A percentile compares a stretch with the other conserved stretches of the same genome.
phyloP scores from a whole-genome alignment of 352 stramenopile species.

The Pythium chondricola region DNA sequence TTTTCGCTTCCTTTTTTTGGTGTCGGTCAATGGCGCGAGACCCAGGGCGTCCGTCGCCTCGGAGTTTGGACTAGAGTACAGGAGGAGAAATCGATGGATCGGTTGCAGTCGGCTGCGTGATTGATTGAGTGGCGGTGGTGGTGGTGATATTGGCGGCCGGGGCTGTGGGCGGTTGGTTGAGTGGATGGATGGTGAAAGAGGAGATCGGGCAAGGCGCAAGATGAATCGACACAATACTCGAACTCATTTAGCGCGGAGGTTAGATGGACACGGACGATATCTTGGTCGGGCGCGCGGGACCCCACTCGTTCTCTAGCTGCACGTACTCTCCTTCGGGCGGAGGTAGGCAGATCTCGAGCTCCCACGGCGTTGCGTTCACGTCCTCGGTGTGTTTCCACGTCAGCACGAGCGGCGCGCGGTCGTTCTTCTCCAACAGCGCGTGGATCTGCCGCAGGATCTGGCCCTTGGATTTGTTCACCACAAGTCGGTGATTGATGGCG shows the following conservation, averaged over 20 bases:
- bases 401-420: slow-evolving; percentile 56
- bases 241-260: slow-evolving; percentile 10
- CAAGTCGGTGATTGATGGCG: slow-evolving; percentile 80
- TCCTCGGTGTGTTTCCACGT: slow-evolving; percentile 83
- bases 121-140: too few relatives aligned
- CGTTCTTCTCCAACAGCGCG: slow-evolving; percentile 67
- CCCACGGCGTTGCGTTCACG: slow-evolving; percentile 65
- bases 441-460: slow-evolving; percentile 81
- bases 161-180: background rate
- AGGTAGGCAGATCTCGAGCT: slow-evolving; percentile 69
- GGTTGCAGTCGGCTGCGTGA: too few relatives aligned
- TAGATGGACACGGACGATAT: slow-evolving; percentile 85
- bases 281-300: slow-evolving; percentile 69
- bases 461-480: slow-evolving; percentile 83
- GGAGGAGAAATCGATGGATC: too few relatives aligned
- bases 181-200: background rate
- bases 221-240: background rate
- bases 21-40: too few relatives aligned
- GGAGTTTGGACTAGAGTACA: too few relatives aligned
- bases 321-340: slow-evolving; percentile 75
- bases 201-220: background rate
- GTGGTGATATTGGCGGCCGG: too few relatives aligned
- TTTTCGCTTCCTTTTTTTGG: too few relatives aligned
- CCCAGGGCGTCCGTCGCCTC: too few relatives aligned
- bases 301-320: slow-evolving; percentile 84